Evolutionary conservation across 2,329 filamentous ascomycete genomes (phyloP), one percentile per base, ranked within the genome.

Genomic region (Lanzia echinophila): DNA sequence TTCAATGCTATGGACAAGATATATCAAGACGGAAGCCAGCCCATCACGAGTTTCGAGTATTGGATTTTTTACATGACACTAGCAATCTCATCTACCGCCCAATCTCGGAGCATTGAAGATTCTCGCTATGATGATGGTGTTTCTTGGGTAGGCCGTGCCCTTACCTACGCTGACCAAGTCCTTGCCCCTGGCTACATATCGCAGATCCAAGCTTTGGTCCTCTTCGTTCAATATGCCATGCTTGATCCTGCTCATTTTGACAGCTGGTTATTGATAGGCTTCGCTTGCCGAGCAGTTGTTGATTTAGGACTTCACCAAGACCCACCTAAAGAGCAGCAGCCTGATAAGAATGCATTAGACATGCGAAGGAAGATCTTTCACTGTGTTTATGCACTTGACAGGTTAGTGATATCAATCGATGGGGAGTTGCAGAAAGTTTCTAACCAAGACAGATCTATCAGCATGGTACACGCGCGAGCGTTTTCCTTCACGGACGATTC

Each of bases 401-500:
- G 90, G 88, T 90, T 69, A 45, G 78, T 6, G 11, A 42, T 20
- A 1, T 15, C 15, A 11, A 47, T 19, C 22, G 3, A 13, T 15
- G 43, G 13, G 1, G 8, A 15, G n/a, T 36, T 28, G 6, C 39
- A 6, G 17, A 20, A 10, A 39, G 11, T 22, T 57, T 20, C 58
- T 65, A 43, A 64, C 38, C 43, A 6, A 17, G 28, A 12, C 59
- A 90, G 90, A 65, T 84, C 88, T 11, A 91, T 95, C 44, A 95
- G 90, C 62, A 87, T 96, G 75, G 88, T 92, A 4, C 84, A 95
- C 61, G 88, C 88, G 11, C 79, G 90, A 33, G 86, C 90, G 0
- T 96, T 96, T 68, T 96, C 92, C 0, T 96, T 97, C 66, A 92
- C 90, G 0, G 92, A 97, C 66, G 89, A 92, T 53, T 87, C 91